Evolutionary conservation across 768 basidiomycete species (phyloP).

Genomic region (Xerocomellus amylosporus): DNA sequence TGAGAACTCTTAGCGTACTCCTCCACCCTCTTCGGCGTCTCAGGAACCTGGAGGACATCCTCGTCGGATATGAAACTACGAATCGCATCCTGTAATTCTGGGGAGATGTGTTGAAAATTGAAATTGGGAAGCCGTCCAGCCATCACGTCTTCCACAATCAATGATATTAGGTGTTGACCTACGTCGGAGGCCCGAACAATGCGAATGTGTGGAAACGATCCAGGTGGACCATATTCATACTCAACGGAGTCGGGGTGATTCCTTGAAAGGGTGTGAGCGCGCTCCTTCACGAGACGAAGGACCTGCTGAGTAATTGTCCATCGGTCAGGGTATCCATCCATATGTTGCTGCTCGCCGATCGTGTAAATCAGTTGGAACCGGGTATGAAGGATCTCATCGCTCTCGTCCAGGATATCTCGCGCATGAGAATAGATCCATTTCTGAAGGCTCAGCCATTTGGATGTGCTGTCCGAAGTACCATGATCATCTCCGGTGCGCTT

Average conservation of each 20-base stretch:
- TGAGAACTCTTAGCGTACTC: neutral
- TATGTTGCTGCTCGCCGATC: constrained; percentile 15
- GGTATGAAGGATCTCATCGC: constrained; percentile 25
- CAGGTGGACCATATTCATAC: neutral
- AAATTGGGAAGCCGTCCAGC: constrained; percentile 7
- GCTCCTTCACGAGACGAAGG: constrained; percentile 11
- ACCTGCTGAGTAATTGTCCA: constrained; percentile 31
- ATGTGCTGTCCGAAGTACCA: neutral
- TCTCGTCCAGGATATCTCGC: constrained; percentile 22
- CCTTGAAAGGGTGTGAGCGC: neutral
- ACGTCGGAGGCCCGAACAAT: neutral
- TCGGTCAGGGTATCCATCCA: constrained; percentile 29
- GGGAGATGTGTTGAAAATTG: constrained; percentile 4
- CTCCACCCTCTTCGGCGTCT: constrained; percentile 3
- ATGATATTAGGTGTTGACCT: neutral
- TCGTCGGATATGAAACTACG: constrained; percentile 11
- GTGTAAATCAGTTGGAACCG: constrained; percentile 23
- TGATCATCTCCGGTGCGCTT: too few relatives aligned
- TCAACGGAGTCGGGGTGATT: neutral
- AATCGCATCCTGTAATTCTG: neutral
- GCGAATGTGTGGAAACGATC: constrained; percentile 10
- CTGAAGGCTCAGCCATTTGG: constrained; percentile 14
- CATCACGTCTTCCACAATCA: constrained; percentile 8
- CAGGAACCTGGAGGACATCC: neutral
- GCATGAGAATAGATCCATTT: constrained; percentile 12